Conservation (phyloP, 1,284 basidiomycete genomes). For the Cystobasidiaceae sp. region DNA sequence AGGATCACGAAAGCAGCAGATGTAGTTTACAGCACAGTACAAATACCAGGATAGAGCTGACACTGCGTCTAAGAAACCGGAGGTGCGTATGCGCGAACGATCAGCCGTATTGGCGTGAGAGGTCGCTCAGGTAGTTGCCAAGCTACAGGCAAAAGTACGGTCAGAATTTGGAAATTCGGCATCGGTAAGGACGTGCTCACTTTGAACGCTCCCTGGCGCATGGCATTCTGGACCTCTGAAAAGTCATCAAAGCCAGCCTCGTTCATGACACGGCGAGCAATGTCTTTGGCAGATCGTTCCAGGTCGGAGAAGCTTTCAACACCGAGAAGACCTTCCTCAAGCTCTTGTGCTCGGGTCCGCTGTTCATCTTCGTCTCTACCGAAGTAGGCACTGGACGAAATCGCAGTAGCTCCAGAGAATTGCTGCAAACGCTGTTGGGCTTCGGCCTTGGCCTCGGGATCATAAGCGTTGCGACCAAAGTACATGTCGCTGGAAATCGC, state of each 20-base stretch:
- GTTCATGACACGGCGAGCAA: slow-evolving; percentile 64
- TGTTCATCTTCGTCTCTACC: slow-evolving; percentile 83
- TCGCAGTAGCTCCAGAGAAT: slow-evolving; percentile 88
- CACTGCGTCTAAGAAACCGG: too few relatives aligned
- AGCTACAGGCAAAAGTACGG: slow-evolving; percentile 1
- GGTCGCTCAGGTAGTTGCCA: slow-evolving; percentile 11
- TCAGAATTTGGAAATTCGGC: not conserved
- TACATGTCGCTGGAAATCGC: slow-evolving; percentile 95
- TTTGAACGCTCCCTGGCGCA: slow-evolving; percentile 78
- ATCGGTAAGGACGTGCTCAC: slow-evolving; percentile 50
- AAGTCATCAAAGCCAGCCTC: slow-evolving; percentile 72
- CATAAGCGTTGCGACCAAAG: slow-evolving; percentile 85
- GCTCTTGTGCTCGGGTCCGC: slow-evolving; percentile 47
- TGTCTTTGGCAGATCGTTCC: slow-evolving; percentile 74
- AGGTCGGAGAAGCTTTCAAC: slow-evolving; percentile 53
- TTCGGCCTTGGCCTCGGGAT: slow-evolving; percentile 65
- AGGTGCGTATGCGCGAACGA: too few relatives aligned
- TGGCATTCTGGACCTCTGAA: slow-evolving; percentile 76
- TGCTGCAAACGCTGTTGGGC: slow-evolving; percentile 73
- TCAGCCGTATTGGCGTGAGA: slow-evolving; percentile 20
- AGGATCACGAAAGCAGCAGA: too few relatives aligned
- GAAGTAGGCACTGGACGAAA: slow-evolving; percentile 93
- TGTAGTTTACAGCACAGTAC: too few relatives aligned
- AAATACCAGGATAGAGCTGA: too few relatives aligned
- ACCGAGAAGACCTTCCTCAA: slow-evolving; percentile 47